phyloP scores from a whole-genome alignment of 306 rosid species.

The Geum urbanum region DNA sequence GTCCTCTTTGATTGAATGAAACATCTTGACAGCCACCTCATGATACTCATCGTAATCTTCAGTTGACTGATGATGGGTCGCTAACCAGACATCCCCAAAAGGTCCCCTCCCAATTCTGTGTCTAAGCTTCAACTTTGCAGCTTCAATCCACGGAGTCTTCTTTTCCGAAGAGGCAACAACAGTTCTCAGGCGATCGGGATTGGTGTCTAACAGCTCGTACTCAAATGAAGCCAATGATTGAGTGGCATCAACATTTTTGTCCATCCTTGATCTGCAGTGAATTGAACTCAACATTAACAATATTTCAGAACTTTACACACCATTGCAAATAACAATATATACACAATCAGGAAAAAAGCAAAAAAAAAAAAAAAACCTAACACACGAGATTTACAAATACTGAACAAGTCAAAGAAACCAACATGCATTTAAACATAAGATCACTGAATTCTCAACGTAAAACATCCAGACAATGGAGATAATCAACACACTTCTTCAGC shows the following conservation, averaged over 20 bases:
- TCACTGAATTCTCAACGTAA: not conserved
- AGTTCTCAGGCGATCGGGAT: conserved; percentile 44
- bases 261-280: conserved; percentile 53
- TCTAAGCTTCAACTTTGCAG: conserved; percentile 71
- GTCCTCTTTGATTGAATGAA: conserved; percentile 60
- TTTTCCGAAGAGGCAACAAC: conserved; percentile 38
- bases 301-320: not conserved
- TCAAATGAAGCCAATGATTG: conserved; percentile 52
- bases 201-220: conserved; percentile 61
- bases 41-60: conserved; percentile 67
- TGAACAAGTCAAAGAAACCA: not conserved
- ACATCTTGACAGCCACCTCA: conserved; percentile 91
- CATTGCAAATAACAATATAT: not conserved
- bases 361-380: not conserved
- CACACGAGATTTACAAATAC: not conserved
- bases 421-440: not conserved
- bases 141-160: conserved; percentile 65
- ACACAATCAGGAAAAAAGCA: not conserved
- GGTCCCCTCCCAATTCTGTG: conserved; percentile 88
- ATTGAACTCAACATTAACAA: not conserved
- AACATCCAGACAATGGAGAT: no score
- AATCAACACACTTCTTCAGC: not conserved
- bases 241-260: conserved; percentile 42
- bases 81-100: conserved; percentile 94
- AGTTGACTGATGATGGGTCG: conserved; percentile 81